Evolutionary conservation across 805 yeast genomes (phyloP), one percentile per base, ranked within the genome.

Genomic region (Starmerella ratchasimensis): DNA sequence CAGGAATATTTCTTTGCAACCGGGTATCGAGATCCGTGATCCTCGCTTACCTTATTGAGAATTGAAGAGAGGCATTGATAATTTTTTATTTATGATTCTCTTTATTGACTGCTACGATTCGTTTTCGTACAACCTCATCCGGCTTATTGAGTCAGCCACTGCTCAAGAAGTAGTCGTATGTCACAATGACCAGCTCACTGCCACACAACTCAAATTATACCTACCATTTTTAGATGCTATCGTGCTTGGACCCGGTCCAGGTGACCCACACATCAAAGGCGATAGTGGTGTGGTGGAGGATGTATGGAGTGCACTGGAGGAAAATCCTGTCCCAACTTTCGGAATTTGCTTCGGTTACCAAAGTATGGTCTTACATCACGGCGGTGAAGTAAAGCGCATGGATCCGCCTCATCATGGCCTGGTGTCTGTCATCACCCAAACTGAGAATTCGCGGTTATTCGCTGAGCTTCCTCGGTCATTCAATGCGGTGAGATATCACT

Each of bases 241-340:
- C 3, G 73, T 90, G 0, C 67, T 90, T 7, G 98, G 98, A 0
- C 99, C 99, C 0, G 99, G 99, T 0, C 99, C 99, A 0, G 99
- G 99, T 0, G 73, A 80, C 48, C 98, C 98, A 0, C 57, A 60
- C 1, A 60, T 62, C 48, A 51, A 67, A 3, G 47, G 53, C 1
- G 96, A 86, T 50, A 71, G 78, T 21, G 95, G 94, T 0, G 67
- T 83, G 9, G 71, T 86, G 13, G 70, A 74, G 0, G 57, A 58
- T 6, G 42, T 86, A 46, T 78, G 71, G 68, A 40, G 58, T 44
- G 43, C 50, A 19, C 49, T 59, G 23, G 50, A 54, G 5, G 51
- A 51, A n/a, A 42, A 48, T 1, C 41, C 51, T 0, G 51, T 74
- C 1, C 97, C 97, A 0, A 68, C 84, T 0, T 59, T 90, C 34